Conservation (phyloP, 352 stramenopile genomes). For the Phytophthora citricola region DNA sequence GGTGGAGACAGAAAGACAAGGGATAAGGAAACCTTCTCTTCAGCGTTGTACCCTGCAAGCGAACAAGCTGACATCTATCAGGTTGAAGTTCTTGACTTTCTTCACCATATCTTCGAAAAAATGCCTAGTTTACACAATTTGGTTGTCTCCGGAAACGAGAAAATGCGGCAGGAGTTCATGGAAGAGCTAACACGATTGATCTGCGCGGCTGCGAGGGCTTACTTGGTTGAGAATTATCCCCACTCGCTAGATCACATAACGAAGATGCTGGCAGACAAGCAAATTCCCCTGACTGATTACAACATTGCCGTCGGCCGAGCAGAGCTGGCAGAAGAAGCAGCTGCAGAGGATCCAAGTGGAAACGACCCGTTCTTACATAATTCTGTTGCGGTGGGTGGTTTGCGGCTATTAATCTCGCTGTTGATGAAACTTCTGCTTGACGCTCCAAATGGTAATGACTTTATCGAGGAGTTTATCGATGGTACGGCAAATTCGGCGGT, state of each 20-base stretch:
- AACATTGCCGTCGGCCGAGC: slow-evolving; percentile 47
- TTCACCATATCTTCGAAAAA: slow-evolving; percentile 52
- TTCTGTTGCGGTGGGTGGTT: slow-evolving; percentile 39
- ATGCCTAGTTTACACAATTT: slow-evolving; percentile 54
- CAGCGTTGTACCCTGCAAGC: background rate
- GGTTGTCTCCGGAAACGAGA: slow-evolving; percentile 43
- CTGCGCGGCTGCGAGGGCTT: slow-evolving; percentile 52
- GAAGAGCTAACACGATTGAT: slow-evolving; percentile 60
- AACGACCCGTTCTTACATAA: slow-evolving; percentile 71
- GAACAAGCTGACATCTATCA: slow-evolving; percentile 37
- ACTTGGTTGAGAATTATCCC: slow-evolving; percentile 49
- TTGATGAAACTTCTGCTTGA: slow-evolving; percentile 63
- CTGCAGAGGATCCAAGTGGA: slow-evolving; percentile 39
- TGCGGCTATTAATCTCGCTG: slow-evolving; percentile 58
- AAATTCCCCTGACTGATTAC: slow-evolving; percentile 44
- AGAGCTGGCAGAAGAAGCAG: slow-evolving; percentile 51
- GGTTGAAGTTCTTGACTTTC: slow-evolving; percentile 63
- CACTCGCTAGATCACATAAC: slow-evolving; percentile 43
- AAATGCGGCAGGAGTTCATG: slow-evolving; percentile 62
- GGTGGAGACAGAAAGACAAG: background rate
- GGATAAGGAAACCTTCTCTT: background rate
- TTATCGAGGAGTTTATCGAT: slow-evolving; percentile 63
- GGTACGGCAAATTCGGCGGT: slow-evolving; percentile 35
- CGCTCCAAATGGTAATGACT: slow-evolving; percentile 50
- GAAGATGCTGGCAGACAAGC: slow-evolving; percentile 51